A percentile compares a stretch with the other conserved stretches of the same genome.
phyloP scores from a whole-genome alignment of 164 flowering plant species.

The Berberis vulgaris region DNA sequence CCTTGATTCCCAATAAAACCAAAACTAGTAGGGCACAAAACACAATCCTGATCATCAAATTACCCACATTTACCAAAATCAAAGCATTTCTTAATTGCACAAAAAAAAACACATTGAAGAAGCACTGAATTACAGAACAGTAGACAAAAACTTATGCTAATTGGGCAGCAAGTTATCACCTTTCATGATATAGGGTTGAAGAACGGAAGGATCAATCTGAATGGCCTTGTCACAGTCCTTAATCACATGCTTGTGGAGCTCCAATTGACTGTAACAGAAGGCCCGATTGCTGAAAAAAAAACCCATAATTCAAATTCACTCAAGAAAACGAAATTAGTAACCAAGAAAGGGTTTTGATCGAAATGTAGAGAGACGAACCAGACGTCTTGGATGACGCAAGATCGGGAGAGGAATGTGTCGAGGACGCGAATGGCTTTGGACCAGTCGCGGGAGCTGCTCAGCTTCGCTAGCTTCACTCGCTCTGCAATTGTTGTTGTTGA shows the following conservation, averaged over 20 bases:
- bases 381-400: conserved; percentile 65
- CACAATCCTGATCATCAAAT: too few relatives aligned
- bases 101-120: too few relatives aligned
- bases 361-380: conserved; percentile 35
- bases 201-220: conserved; percentile 58
- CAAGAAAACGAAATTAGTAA: conserved; percentile 3
- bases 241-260: conserved; percentile 85
- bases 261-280: conserved; percentile 90
- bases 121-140: background rate
- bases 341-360: background rate
- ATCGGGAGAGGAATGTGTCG: conserved; percentile 74
- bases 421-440: conserved; percentile 96
- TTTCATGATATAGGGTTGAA: conserved; percentile 87
- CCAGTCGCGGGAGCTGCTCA: conserved; percentile 72
- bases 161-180: conserved; percentile 25
- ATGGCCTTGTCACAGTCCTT: conserved; percentile 91
- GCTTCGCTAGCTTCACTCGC: conserved; percentile 65
- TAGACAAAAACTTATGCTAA: background rate
- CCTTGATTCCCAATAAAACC: too few relatives aligned
- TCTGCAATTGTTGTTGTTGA: conserved; percentile 31
- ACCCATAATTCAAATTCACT: background rate
- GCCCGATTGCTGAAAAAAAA: conserved; percentile 76
- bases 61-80: too few relatives aligned
- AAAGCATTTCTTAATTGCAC: too few relatives aligned
- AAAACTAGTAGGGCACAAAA: too few relatives aligned